Evolutionary conservation across 163 green algal species (phyloP).

Genomic region (Scenedesmus sp.): DNA sequence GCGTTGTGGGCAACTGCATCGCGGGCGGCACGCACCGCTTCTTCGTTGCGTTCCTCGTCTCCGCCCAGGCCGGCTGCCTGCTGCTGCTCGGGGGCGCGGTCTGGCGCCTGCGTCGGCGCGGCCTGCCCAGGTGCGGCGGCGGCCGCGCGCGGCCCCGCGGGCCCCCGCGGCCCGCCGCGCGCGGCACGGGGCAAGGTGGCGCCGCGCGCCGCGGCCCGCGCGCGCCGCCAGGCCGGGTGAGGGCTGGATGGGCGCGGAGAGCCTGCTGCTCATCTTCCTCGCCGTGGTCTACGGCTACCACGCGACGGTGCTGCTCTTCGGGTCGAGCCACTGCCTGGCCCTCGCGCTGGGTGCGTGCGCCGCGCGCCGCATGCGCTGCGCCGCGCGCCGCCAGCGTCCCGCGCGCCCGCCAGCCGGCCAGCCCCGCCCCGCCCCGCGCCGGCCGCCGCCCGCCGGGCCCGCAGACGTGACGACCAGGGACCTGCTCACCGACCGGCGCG

Average conservation of each 20-base stretch:
- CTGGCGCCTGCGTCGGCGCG: no score
- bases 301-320: conserved; percentile 55
- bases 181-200: no score
- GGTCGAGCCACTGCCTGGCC: conserved; percentile 45
- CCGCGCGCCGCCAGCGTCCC: not conserved
- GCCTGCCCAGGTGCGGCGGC: no score
- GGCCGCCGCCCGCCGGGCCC: not conserved
- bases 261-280: conserved; percentile 50
- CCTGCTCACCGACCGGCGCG: conserved; percentile 17
- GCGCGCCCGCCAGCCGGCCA: no score
- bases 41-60: conserved; percentile 53
- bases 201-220: no score
- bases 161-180: no score
- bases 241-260: conserved; percentile 39
- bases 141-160: no score
- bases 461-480: conserved; percentile 54
- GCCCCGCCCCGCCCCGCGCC: no score
- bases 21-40: conserved; percentile 55
- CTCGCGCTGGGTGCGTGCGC: conserved; percentile 42
- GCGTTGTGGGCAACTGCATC: conserved; percentile 58
- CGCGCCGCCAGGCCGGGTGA: no score
- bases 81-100: conserved; percentile 41
- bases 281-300: conserved; percentile 50
- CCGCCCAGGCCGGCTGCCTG: conserved; percentile 43
- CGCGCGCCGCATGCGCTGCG: not conserved